These are phyloP conservation scores for Raddia guianensis DNA, from an alignment of 176 grass and related monocot species.

Conservation along the genomic window DNA sequence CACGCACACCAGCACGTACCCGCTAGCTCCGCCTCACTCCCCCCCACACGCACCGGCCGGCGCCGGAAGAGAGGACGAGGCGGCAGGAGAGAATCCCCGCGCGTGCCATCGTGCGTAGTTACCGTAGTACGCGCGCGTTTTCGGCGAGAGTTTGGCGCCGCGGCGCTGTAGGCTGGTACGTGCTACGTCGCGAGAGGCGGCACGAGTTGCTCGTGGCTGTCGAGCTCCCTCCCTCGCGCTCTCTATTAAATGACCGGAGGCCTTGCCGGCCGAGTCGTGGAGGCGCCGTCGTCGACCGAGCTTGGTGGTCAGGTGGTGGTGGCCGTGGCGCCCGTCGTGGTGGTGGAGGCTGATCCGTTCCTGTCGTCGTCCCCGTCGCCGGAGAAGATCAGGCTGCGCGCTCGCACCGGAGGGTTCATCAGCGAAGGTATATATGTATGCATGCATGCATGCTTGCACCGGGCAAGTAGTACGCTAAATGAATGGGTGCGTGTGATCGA, in stretches of 20 bases:
- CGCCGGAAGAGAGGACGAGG: no score
- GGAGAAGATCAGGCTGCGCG: conserved; percentile 40
- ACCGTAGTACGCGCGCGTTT: not conserved
- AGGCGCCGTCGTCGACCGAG: not conserved
- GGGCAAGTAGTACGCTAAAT: no score
- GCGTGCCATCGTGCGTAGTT: not conserved
- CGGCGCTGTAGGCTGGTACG: not conserved
- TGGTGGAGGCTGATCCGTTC: conserved; percentile 7
- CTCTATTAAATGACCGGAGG: conserved; percentile 54
- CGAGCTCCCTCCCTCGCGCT: no score
- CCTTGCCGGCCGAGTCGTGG: conserved; percentile 4
- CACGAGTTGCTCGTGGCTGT: not conserved
- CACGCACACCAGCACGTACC: not conserved
- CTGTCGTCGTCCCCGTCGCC: conserved; percentile 65
- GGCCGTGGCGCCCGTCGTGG: not conserved
- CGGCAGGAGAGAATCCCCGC: no score
- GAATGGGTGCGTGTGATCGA: no score
- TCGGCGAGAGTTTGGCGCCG: not conserved
- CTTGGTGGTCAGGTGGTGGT: conserved; percentile 24
- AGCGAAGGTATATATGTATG: conserved; percentile 47
- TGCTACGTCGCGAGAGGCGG: not conserved
- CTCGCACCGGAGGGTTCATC: conserved; percentile 45
- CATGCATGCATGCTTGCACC: no score
- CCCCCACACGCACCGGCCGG: no score
- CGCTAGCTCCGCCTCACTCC: not conserved